Evolutionary conservation across 371 early-diverging fungal species (phyloP), one percentile per base, ranked within the genome.

Genomic region (Funneliformis caledonium): DNA sequence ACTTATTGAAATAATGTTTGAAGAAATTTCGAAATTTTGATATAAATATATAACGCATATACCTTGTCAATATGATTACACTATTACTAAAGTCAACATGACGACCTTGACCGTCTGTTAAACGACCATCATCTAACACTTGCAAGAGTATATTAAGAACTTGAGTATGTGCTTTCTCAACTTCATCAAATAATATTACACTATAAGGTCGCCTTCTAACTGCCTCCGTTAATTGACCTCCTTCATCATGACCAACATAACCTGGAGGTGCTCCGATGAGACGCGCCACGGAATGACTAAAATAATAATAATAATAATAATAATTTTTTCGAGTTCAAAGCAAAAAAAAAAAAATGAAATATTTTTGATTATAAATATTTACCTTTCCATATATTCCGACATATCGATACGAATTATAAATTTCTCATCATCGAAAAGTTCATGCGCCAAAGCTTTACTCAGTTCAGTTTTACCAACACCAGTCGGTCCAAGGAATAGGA

Each of bases 381-480:
- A 85, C 60, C 81, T 83, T 85, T 93, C 93, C 92, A 94, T 93
- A 85, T 96, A 97, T 85, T 98, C 97, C 67, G 93, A 92, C 97
- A 97, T 97, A 80, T 98, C 98, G 11, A 97, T 87, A 12, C 97
- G 92, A 52, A 96, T 89, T 82, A 98, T 96, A 56, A 92, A 93
- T 73, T 93, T 91, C 78, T 96, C 96, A 60, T 94, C 92, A 83
- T 96, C 97, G 84, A 97, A 97, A 74, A 98, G 85, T 76, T 96
- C 95, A 72, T 91, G 85, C 0, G 96, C 94, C 48, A 98, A 88
- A 0, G 97, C 92, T 83, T 97, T 97, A 83, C 95, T 94, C 2
- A 98, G 90, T 84, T 98, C 98, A 2, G 95, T 95, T 85, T 95
- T 95, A 59, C 94, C 94, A 8, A 95, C 96, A 83, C 98, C 98